phyloP scores from a whole-genome alignment of 331 rosid genomes.

The Pyracantha coccinea region DNA sequence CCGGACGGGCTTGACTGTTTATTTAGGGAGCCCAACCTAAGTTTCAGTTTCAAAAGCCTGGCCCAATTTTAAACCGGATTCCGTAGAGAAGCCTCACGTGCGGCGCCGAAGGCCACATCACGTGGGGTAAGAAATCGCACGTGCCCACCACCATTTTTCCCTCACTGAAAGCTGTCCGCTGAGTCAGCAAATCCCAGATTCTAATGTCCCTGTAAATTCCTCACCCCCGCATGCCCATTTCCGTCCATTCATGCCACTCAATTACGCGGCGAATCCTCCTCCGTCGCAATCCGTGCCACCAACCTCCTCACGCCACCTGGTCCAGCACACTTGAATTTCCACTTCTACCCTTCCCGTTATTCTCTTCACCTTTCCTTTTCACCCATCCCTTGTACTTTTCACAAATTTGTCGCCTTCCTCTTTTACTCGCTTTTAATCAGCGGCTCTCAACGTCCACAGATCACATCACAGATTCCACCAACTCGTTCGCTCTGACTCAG shows the following conservation, averaged over 20 bases:
- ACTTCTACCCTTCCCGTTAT: constrained; percentile 5
- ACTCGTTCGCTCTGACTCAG: constrained; percentile 1
- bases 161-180: not conserved
- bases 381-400: constrained; percentile 13
- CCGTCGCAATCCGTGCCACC: not conserved
- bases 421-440: not conserved
- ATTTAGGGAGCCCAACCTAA: not conserved
- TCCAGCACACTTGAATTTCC: constrained; percentile 3
- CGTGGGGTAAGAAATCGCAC: constrained; percentile 1
- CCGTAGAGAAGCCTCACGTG: not conserved
- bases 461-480: not conserved
- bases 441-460: constrained; percentile 15
- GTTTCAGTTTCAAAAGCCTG: not conserved
- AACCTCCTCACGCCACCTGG: not conserved
- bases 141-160: not conserved
- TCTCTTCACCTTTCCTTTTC: not conserved
- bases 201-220: constrained; percentile 11
- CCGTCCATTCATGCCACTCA: not conserved
- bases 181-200: not conserved
- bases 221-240: not conserved
- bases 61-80: not conserved
- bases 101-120: constrained; percentile 3
- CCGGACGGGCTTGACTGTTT: not conserved
- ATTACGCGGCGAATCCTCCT: constrained; percentile 24
- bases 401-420: constrained; percentile 28